Evolutionary conservation across 2,329 filamentous ascomycete species (phyloP), one percentile per base, ranked within the genome.

Genomic region (Fusarium sp.): DNA sequence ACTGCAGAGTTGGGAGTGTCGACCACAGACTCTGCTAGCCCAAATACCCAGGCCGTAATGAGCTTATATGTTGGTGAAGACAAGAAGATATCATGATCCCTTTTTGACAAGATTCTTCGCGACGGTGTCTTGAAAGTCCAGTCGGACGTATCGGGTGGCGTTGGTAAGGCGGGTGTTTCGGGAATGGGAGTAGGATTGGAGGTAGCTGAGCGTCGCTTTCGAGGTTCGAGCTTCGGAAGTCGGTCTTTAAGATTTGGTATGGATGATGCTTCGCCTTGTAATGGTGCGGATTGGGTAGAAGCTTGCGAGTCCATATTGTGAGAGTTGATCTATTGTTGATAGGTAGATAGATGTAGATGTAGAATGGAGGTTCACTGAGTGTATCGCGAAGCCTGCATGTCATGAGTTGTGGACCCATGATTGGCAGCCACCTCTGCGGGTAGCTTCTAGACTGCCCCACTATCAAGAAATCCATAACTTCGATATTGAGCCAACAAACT

Each of bases 31-130:
- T 98, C 95, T 49, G 95, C 92, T 28, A 99, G 89, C 15, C 90
- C 89, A 82, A 97, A 98, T 70, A 98, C 88, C 83, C 97, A 99
- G 25, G 93, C 90, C 65, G 93, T 85, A 47, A 99, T 88, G 44
- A 98, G 88, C 12, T 86, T 86, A 81, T 94, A 93, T 11, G 95
- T 92, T 0, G 92, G 86, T 0, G 95, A 98, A 2, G 89, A 84
- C 23, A 95, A 87, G 78, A 98, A 99, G 8, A 94, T 83, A 23
- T 93, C 88, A 80, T 97, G 95, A 75, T 99, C 96, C 54, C 89
- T 85, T 5, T 86, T 86, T 6, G 95, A 96, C 18, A 99, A 85
- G 59, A 99, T 98, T 13, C 95, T 90, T 68, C 95, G 89, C 18
- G 87, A 89, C 2, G 96, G 96, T 10, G 85, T 85, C 65, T 86